Evolutionary conservation across 805 yeast genomes (phyloP), one percentile per base, ranked within the genome.

Genomic region (Wickerhamiella dianesei): DNA sequence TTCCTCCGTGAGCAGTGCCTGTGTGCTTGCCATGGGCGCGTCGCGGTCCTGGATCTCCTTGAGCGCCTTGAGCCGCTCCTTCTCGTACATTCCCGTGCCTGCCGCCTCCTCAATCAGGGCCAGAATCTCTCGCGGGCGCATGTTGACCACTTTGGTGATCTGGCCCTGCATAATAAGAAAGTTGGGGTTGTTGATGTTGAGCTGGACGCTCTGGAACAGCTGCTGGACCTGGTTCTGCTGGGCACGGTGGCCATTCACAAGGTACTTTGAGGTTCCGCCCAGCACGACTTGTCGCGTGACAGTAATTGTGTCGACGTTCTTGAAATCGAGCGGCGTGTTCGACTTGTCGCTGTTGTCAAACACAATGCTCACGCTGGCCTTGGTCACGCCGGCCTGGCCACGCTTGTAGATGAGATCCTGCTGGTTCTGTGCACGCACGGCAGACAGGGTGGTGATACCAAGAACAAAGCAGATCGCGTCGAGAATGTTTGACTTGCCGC

Each of bases 401-500:
- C 97, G 76, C 58, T 92, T 92, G 63, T 92, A 92, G 44, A 92
- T 92, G 60, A 92, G 74, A 63, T 92, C 99, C 59, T 89, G 96
- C 37, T 88, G 68, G 59, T 81, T 88, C 4, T 86, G 80, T 0
- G 98, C 99, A 60, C 99, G 73, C 21, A 94, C 96, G 0, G 95
- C 83, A n/a, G 84, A 63, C 92, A 89, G 87, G 12, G 94, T 78
- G 1, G 95, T 80, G 50, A 92, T 88, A 47, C 99, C 99, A 32
- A 92, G 71, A n/a, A 94, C 99, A 64, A 92, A 92, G 65, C 98
- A 92, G 48, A 92, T 89, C 48, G 99, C 95, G 64, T 92, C 98
- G 40, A 92, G 70, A 49, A 92, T 88, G 62, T 92, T 92, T 19
- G 97, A 89, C 60, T 92, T 92, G 4, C 99, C 99, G 0, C 96